Evolutionary conservation across 1,139 yeast species (phyloP), one percentile per base, ranked within the genome.

Genomic region (Yamadazyma mexicana): DNA sequence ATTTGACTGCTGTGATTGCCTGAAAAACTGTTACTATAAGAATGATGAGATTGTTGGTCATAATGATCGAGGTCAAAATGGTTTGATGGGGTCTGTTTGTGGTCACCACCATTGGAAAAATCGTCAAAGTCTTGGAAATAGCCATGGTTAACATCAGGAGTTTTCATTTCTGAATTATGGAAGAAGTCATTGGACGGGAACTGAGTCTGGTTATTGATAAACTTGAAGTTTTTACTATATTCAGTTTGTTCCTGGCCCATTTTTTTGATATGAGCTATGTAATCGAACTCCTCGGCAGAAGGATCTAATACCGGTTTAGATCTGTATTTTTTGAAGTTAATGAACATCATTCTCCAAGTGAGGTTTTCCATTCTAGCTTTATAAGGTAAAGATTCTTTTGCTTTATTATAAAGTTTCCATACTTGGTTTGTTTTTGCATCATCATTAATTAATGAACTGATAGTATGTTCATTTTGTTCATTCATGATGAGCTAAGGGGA

Each of bases 301-400:
- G 78, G 75, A 33, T 64, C 71, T 23, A 43, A 27, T 10, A 33
- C 30, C 3, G 40, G 40, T 24, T 39, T 34, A 8, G 28, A 15
- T 20, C 39, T 35, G 10, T 17, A 60, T 41, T 63, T 59, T 40
- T 69, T 58, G 10, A 44, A 25, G 46, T 77, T 76, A 53, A 84
- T 66, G 38, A 74, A 77, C 89, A 87, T 83, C 79, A 88, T 75
- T 46, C 96, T 64, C 96, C 96, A 87, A 10, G 94, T 82, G 38
- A 87, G 63, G 57, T 87, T 87, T 56, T 85, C 88, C 81, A 87
- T 83, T 35, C 96, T 68, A 31, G 78, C 74, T 43, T 78, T 75
- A 58, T 84, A 81, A 1, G 95, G 95, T 35, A 87, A 65, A n/a
- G 83, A 75, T n/a, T 85, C 81, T 48, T 77, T 79, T 14, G 94